These are phyloP conservation scores for Diaporthe batatas DNA, from an alignment of 2,329 filamentous ascomycete species.

Conservation along the genomic window DNA sequence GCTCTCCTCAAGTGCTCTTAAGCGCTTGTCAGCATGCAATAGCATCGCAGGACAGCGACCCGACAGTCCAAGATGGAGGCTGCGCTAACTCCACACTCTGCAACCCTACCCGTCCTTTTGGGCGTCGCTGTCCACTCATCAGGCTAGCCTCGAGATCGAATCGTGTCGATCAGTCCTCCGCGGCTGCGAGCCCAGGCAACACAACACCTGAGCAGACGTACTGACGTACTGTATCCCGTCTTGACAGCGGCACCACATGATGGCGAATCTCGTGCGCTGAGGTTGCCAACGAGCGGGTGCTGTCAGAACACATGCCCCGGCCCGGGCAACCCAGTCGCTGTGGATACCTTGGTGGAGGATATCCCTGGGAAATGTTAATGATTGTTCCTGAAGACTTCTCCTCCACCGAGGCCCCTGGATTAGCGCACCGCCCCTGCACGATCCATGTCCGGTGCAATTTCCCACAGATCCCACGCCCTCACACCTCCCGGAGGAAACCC, in stretches of 20 bases:
- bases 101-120: constrained; percentile 30
- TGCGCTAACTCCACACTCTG: constrained; percentile 32
- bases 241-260: constrained; percentile 5
- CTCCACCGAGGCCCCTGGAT: constrained; percentile 50
- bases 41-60: constrained; percentile 27
- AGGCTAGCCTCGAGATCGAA: constrained; percentile 23
- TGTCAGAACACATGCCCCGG: background rate
- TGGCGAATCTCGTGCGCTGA: background rate
- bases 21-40: constrained; percentile 27
- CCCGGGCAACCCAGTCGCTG: constrained; percentile 12
- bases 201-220: background rate
- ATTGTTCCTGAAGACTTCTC: constrained; percentile 41
- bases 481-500: constrained; percentile 23
- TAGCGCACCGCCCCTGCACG: constrained; percentile 44
- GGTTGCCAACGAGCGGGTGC: background rate
- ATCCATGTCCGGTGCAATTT: constrained; percentile 45
- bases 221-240: background rate
- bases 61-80: constrained; percentile 11
- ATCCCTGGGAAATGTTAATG: constrained; percentile 41
- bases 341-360: constrained; percentile 32
- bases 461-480: constrained; percentile 40
- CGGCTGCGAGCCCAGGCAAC: constrained; percentile 6
- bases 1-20: too few relatives aligned
- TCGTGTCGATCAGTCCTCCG: constrained; percentile 21
- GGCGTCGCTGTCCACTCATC: constrained; percentile 27